A percentile compares a stretch with the other conserved stretches of the same genome.
These are phyloP conservation scores for Phellinidium pouzarii DNA, from an alignment of 1,284 basidiomycete genomes.

Conservation along the genomic window DNA sequence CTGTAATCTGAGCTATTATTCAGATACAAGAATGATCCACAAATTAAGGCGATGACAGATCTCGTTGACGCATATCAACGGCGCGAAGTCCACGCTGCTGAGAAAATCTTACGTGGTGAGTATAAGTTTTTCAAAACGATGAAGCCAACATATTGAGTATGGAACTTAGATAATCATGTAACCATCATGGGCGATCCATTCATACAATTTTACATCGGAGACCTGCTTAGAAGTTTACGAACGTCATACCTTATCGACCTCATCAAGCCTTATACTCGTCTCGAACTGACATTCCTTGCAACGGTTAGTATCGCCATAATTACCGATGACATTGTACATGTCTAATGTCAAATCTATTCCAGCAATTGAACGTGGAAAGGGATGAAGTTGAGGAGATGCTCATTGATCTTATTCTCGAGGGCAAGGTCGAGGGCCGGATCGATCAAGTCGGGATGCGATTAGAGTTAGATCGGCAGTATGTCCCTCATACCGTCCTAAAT, in stretches of 20 bases:
- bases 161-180: constrained; percentile 69
- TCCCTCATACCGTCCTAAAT: constrained; percentile 19
- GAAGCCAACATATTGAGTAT: constrained; percentile 10
- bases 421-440: constrained; percentile 90
- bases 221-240: constrained; percentile 85
- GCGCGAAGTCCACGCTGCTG: constrained; percentile 92
- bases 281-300: constrained; percentile 88
- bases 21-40: constrained; percentile 94
- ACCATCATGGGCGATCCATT: constrained; percentile 96
- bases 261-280: constrained; percentile 92
- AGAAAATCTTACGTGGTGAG: constrained; percentile 85
- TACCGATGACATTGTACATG: not conserved
- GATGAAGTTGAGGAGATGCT: constrained; percentile 91
- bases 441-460: constrained; percentile 93
- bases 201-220: constrained; percentile 91
- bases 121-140: constrained; percentile 5
- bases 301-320: constrained; percentile 44
- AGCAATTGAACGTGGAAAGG: constrained; percentile 90
- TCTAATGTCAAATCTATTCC: constrained; percentile 5
- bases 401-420: constrained; percentile 90
- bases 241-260: constrained; percentile 97
- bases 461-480: constrained; percentile 84
- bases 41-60: constrained; percentile 98
- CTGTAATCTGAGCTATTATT: not conserved
- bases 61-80: constrained; percentile 95